Percentiles rank a stretch among this genome's conserved stretches.
Evolutionary conservation across 371 early-diverging fungal species (phyloP).

Genomic region (Chytridium lagenaria): DNA sequence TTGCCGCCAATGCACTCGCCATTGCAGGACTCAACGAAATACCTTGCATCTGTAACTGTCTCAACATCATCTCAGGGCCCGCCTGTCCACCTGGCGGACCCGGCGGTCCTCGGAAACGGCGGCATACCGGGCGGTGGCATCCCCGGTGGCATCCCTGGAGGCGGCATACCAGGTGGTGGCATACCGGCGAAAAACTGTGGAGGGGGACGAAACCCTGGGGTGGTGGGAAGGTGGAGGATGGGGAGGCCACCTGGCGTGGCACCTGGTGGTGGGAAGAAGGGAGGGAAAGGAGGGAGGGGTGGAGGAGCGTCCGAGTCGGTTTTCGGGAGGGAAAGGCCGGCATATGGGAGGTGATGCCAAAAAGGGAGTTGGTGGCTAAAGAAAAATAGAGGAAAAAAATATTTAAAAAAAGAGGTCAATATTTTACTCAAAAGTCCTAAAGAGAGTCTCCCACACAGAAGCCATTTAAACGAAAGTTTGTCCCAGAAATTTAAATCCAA

Average conservation of each 20-base stretch:
- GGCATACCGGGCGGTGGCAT: conserved; percentile 7
- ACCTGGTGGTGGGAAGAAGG: conserved; percentile 24
- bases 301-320: conserved; percentile 7
- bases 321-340: neutral
- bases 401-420: neutral
- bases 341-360: conserved; percentile 5
- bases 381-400: neutral
- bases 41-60: conserved; percentile 33
- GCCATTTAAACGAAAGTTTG: too few species aligned
- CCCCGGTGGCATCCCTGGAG: conserved; percentile 2
- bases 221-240: conserved; percentile 23
- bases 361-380: conserved; percentile 3
- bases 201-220: conserved; percentile 36
- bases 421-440: neutral
- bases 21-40: conserved; percentile 26
- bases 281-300: neutral
- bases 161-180: conserved; percentile 23
- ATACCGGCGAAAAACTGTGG: conserved; percentile 14
- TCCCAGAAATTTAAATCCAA: too few species aligned
- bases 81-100: conserved; percentile 11
- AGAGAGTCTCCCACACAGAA: neutral
- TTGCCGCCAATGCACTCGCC: conserved; percentile 20
- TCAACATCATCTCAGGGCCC: conserved; percentile 17
- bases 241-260: neutral
- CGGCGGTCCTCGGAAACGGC: conserved; percentile 17